These are phyloP conservation scores for Hymenoscyphus infarciens DNA, from an alignment of 2,329 filamentous ascomycete species.

Conservation along the genomic window DNA sequence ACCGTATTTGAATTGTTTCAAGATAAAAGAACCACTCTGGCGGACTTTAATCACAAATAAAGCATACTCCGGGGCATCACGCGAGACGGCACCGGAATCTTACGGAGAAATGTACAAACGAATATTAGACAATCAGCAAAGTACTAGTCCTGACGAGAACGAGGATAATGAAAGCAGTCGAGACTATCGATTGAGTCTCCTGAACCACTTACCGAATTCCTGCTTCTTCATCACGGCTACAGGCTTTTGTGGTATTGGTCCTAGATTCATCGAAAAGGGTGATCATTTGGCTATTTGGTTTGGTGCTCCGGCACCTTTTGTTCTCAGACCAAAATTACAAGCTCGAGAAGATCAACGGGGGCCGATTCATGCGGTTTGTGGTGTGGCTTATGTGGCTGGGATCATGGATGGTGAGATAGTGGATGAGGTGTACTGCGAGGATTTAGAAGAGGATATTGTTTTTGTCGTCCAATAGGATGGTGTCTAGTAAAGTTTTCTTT, in stretches of 20 bases:
- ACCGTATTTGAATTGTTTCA: background rate
- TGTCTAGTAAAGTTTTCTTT: background rate
- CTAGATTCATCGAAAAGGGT: background rate
- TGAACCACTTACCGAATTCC: background rate
- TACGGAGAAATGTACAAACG: background rate
- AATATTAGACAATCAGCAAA: background rate
- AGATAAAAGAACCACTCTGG: conserved; percentile 4
- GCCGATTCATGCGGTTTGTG: background rate
- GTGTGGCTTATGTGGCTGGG: background rate
- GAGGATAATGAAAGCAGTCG: background rate
- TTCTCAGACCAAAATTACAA: background rate
- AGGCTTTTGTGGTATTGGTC: background rate
- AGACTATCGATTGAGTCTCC: background rate
- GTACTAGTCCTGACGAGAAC: too few relatives aligned
- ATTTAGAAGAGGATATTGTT: conserved; percentile 10
- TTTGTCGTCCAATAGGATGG: conserved; percentile 5
- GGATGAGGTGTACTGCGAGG: conserved; percentile 15
- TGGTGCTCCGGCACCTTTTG: background rate
- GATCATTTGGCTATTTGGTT: conserved; percentile 4
- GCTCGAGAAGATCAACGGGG: background rate
- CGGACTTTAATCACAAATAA: background rate
- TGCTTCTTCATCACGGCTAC: background rate
- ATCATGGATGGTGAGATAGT: conserved; percentile 9
- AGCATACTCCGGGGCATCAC: background rate
- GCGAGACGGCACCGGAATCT: background rate